Evolutionary conservation across 345 rosid species (phyloP), one percentile per base, ranked within the genome.

Genomic region (Euphorbia lathyris): DNA sequence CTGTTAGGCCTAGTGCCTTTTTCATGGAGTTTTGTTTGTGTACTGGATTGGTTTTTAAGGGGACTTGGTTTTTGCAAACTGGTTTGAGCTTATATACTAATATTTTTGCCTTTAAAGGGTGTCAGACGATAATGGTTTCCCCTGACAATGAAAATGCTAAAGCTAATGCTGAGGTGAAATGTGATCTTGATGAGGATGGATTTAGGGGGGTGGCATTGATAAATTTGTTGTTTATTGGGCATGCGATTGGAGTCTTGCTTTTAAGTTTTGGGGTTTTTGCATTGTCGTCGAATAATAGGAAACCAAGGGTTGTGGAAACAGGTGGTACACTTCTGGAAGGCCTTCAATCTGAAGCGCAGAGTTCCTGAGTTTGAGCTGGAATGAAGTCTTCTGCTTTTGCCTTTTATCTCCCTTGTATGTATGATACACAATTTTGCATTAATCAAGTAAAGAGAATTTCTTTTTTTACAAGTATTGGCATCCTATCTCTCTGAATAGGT

Each of bases 141-240:
- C 29, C 80, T 1, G 79, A 68, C 2, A 68, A 52, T 34, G 81
- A 60, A 29, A 71, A 68, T 73, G 80, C 79, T 22, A 68, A 52
- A 27, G 81, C 57, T 25, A 71, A 68, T 73, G 80, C 79, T 22
- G 86, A 81, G 69, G 59, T 80, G 43, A 79, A 76, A 65, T 84
- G 90, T 77, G 86, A 78, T 74, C 84, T 84, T 66, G 75, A 81
- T 66, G 87, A 81, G 66, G 88, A 88, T 77, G 79, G 77, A 30
- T 63, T 80, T 42, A 84, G 90, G 73, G 93, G 80, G 30, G 78
- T 78, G 42, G 87, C 87, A 42, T 62, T 88, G 86, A 72, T 83
- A 61, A 81, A 80, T 73, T 75, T 88, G 71, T 69, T 86, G 74
- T 88, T 88, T 84, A 72, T 70, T 70, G 77, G 64, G 23, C 86